Percentiles rank a stretch among this genome's conserved stretches.
Conservation (phyloP, 1,284 basidiomycete genomes). For the Violaceomyces palustris region DNA sequence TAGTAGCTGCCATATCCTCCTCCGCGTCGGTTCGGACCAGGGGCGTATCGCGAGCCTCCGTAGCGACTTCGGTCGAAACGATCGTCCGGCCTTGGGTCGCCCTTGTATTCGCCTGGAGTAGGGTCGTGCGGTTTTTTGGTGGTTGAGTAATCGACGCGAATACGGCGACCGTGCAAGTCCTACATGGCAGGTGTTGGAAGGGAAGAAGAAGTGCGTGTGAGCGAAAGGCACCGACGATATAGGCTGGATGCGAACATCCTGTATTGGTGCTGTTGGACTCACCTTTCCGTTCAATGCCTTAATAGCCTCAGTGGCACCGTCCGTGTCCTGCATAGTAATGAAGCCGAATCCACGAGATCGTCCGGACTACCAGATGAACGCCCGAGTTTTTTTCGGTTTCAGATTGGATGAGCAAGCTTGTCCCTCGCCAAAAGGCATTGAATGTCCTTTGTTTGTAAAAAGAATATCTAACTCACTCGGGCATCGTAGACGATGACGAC, state of each 20-base stretch:
- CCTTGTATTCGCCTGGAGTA: constrained; percentile 85
- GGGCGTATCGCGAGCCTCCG: background rate
- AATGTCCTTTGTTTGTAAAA: background rate
- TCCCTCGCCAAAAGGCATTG: background rate
- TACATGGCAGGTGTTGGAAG: too few relatives aligned
- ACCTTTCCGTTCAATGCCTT: constrained; percentile 87
- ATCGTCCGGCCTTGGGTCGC: constrained; percentile 42
- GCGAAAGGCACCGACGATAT: background rate
- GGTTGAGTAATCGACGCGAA: constrained; percentile 94
- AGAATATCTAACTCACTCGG: constrained; percentile 60
- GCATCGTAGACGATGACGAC: constrained; percentile 94
- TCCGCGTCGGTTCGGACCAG: constrained; percentile 4
- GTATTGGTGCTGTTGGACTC: constrained; percentile 12
- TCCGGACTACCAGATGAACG: constrained; percentile 71
- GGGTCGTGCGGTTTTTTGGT: constrained; percentile 89
- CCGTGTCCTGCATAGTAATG: constrained; percentile 81
- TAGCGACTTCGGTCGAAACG: constrained; percentile 5
- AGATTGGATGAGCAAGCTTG: background rate
- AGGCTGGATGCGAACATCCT: background rate
- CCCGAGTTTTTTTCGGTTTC: too few relatives aligned
- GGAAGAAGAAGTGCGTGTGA: background rate
- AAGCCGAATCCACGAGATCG: constrained; percentile 97
- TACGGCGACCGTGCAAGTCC: constrained; percentile 89
- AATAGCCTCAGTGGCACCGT: constrained; percentile 82
- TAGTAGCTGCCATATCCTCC: constrained; percentile 1